These are phyloP conservation scores for Triangularia setosa DNA, from an alignment of 2,329 filamentous ascomycete species.

Conservation along the genomic window DNA sequence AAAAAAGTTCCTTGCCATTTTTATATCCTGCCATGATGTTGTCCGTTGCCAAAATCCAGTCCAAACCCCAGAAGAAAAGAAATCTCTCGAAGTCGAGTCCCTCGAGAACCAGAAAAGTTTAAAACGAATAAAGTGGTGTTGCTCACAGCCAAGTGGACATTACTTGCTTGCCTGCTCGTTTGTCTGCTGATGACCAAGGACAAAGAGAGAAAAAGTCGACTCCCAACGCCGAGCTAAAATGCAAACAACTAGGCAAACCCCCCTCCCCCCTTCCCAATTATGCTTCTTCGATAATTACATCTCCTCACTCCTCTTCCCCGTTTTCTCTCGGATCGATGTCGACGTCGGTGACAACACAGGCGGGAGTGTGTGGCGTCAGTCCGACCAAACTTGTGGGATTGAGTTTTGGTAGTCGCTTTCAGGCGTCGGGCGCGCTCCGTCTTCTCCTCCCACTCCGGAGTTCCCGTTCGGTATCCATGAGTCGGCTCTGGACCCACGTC, in stretches of 20 bases:
- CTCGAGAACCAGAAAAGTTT: not conserved
- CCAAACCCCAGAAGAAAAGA: not conserved
- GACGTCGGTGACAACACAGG: not conserved
- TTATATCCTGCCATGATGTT: not conserved
- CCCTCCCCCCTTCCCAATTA: no score
- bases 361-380: not conserved
- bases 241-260: no score
- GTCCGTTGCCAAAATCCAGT: not conserved
- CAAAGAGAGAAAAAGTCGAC: not conserved
- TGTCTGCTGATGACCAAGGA: not conserved
- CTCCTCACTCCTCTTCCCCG: not conserved
- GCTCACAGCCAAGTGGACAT: not conserved
- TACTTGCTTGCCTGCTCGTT: not conserved
- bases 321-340: no score
- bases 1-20: not conserved
- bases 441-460: conserved; percentile 50
- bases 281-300: not conserved
- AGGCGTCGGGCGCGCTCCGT: conserved; percentile 35
- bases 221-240: not conserved
- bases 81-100: not conserved
- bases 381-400: not conserved
- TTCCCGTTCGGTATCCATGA: conserved; percentile 60
- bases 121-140: not conserved
- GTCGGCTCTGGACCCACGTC: conserved; percentile 54
- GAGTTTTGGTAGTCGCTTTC: not conserved